Base-by-base conservation (phyloP, 148 eudicot species). In the Diospyros lotus region DNA sequence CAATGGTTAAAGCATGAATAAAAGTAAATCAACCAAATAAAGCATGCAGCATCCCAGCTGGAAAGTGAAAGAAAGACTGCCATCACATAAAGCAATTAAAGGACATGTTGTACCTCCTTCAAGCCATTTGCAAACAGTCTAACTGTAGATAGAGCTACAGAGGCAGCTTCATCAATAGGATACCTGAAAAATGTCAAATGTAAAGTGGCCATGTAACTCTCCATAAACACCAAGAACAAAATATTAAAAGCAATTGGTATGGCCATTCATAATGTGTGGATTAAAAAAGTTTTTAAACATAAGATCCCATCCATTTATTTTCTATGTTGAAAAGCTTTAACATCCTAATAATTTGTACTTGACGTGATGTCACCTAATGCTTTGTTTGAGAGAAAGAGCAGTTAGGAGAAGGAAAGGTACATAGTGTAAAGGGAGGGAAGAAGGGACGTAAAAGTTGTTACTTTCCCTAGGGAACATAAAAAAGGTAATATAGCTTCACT, bases 161-260 rank as follows among this genome's bases (percentile, higher is more conserved):
- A 62, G 28, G 98, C 96, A 68, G 97, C 97, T 83, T 94, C 92
- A 64, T 89, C 94, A 75, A 39, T 82, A 78, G 98, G 98, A 80
- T 92, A 92, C 46, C 98, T 94, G 90, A 58, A 42, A 4, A 62
- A 51, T 13, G 50, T 41, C 28, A 28, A 28, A 28, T 28, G 28
- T 28, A 28, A 28, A 48, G 39, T 41, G 14, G n/a, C 6, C 28
- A 54, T 42, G 68, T 12, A 6, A 8, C 42, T 69, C 9, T 61
- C 52, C 15, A 11, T 39, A 28, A 13, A 64, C 63, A 62, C 39
- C 42, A 59, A 18, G 17, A 17, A 11, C 14, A 13, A 69, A 52
- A 9, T 10, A 42, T 55, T 54, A 50, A 44, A n/a, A 41, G 2
- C 13, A 71, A 54, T 54, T 42, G 28, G 39, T 54, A 15, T 62